Conservation (phyloP, 352 stramenopile species). For the Phytopythium cucurbitacearum region DNA sequence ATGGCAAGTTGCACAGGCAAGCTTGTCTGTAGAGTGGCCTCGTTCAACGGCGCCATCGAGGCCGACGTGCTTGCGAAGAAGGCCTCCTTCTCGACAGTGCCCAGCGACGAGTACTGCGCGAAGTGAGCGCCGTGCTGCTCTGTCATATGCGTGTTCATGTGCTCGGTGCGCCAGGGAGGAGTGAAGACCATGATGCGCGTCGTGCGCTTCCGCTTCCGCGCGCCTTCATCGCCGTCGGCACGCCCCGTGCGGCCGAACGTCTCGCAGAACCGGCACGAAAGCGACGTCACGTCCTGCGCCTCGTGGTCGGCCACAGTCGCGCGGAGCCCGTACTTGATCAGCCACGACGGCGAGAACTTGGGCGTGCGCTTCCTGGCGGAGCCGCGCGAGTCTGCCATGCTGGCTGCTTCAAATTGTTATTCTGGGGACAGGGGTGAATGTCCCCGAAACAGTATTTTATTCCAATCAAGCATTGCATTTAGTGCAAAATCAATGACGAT, state of each 20-base stretch:
- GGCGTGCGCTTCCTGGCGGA: constrained; percentile 3
- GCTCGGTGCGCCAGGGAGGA: constrained; percentile 24
- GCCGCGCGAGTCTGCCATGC: not conserved
- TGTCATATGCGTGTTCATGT: constrained; percentile 31
- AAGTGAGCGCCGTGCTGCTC: constrained; percentile 23
- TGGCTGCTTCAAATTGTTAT: too few species aligned
- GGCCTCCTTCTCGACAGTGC: constrained; percentile 11
- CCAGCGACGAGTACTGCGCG: constrained; percentile 20
- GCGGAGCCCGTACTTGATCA: constrained; percentile 6
- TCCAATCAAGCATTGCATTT: too few species aligned
- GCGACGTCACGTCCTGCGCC: not conserved
- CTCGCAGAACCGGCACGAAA: constrained; percentile 5
- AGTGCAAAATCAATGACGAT: too few species aligned
- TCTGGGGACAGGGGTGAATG: too few species aligned
- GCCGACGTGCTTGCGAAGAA: constrained; percentile 15
- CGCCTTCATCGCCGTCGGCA: not conserved
- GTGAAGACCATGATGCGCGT: constrained; percentile 22
- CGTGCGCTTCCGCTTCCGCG: constrained; percentile 25
- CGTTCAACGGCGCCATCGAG: too few species aligned
- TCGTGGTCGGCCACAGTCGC: not conserved
- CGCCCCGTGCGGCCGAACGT: constrained; percentile 3
- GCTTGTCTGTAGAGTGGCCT: too few species aligned
- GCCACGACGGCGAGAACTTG: constrained; percentile 3
- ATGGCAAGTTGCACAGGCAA: too few species aligned
- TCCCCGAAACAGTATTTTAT: too few species aligned